Base-by-base conservation (phyloP, 2,329 filamentous ascomycete species). In the Sarocladiaceae sp. region DNA sequence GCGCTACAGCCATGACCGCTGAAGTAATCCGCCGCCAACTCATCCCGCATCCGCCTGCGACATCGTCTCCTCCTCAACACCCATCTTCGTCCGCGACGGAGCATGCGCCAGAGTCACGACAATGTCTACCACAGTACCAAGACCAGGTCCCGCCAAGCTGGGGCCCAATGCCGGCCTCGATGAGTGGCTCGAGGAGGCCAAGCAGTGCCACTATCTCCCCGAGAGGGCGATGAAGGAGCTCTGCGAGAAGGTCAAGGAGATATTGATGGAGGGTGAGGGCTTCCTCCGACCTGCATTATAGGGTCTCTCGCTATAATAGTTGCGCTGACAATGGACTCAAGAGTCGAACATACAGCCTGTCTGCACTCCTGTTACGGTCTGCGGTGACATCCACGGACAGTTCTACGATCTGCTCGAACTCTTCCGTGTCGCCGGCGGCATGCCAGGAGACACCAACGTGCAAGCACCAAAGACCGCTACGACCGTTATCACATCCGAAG, bases 311-410 rank as follows among this genome's bases (percentile, higher is more conserved):
- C 27, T 21, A 9, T 10, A 33, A 26, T 23, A 35, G 9, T 9
- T 9, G n/a, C 26, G 13, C 39, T 29, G 15, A 32, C 26, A 11
- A 31, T 10, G 3, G 15, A 24, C 20, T 10, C 19, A 55, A 94
- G 93, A 98, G 69, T 96, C 90, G 52, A 98, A 98, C 63, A 97
- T 98, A 48, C 93, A 97, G 64, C 93, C 93, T n/a, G 91, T 98
- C 16, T 82, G 85, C 44, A 95, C 93, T 0, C 93, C 93, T 6
- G 93, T 98, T 50, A 98, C 93, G 4, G 85, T 98, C 51, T 97
- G 93, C 60, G 93, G 93, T 60, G 93, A 98, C 62, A 97, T 98
- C 50, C 93, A 98, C 67, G 93, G 93, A 56, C 93, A 98, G 68
- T 97, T 97, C 65, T 97, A 98, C 68, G 93, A 98, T 64, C 75